Base-by-base conservation (phyloP, 2,329 filamentous ascomycete species). In the Davidsoniella virescens region DNA sequence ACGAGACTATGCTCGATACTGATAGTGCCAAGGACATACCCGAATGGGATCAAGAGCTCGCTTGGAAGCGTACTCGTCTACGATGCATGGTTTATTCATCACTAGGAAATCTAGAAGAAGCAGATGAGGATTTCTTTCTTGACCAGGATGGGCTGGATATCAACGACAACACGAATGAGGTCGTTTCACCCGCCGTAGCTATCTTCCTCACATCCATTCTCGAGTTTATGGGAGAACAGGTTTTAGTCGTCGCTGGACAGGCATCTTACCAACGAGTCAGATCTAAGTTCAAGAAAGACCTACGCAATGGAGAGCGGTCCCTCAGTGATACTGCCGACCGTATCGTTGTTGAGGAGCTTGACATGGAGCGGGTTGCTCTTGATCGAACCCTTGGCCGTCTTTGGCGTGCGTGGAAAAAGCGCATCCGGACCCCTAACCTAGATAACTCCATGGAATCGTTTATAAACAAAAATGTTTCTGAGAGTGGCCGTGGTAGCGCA, bases 71-170 rank as follows among this genome's bases (percentile, higher is more conserved):
- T 57, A 92, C 88, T 0, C 79, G 92, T 50, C 68, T 98, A 59
- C 79, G 92, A 54, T 94, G 92, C 63, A 98, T 98, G 92, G 90
- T 98, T 18, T 96, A 96, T 63, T 96, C 88, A 7, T 88, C 92
- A 7, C 70, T 98, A 5, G 92, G 92, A 42, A 90, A 98, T 61
- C 80, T 98, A 74, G 93, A 98, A 64, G 92, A 98, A 66, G 88
- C 96, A 57, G 92, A 98, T 56, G 92, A 96, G 63, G 90, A 95
- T 60, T 78, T 80, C 47, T 86, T 86, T 60, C 84, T 93, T 61
- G 80, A 87, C 56, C 79, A 87, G 58, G 87, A 92, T 52, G 76
- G 84, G 39, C 70, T 90, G 9, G 75, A 78, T 37, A 68, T 72
- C 44, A 70, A 71, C 48, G 77, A 80, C 53, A 68, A 73, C 36